A percentile compares a stretch with the other conserved stretches of the same genome.
Conservation (phyloP, 441 rosid genomes). For the Populus hybrid region DNA sequence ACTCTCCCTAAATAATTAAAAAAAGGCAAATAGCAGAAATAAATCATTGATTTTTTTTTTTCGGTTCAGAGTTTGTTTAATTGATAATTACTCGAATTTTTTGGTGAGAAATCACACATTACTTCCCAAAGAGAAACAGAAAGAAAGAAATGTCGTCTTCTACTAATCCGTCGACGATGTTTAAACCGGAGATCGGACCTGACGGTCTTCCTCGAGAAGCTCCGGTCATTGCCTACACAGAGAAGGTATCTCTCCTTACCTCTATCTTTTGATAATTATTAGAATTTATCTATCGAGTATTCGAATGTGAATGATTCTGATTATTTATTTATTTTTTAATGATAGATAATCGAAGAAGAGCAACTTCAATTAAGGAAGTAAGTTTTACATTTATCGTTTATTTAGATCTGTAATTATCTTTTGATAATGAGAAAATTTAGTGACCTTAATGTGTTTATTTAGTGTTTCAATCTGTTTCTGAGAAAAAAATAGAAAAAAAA, state of each 20-base stretch:
- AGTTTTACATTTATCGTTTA: slow-evolving; percentile 13
- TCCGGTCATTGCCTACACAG: slow-evolving; percentile 83
- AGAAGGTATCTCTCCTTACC: slow-evolving; percentile 43
- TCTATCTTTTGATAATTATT: not conserved
- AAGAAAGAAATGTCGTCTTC: slow-evolving; percentile 18
- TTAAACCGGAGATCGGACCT: slow-evolving; percentile 78
- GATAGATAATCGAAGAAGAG: slow-evolving; percentile 83
- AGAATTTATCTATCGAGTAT: not conserved
- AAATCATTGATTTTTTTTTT: too few relatives aligned
- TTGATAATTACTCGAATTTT: too few relatives aligned
- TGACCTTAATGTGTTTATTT: not conserved
- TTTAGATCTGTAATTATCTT: slow-evolving; percentile 2
- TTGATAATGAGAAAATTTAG: not conserved
- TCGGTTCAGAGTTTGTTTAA: too few relatives aligned
- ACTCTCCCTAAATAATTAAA: too few relatives aligned
- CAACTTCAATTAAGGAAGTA: slow-evolving; percentile 85
- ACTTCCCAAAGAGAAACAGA: not conserved
- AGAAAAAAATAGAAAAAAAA: not conserved
- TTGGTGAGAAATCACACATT: not conserved
- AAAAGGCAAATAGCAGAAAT: too few relatives aligned
- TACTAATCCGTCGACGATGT: slow-evolving; percentile 40
- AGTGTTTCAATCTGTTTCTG: not conserved
- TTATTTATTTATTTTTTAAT: slow-evolving; percentile 10
- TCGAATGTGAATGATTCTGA: not conserved
- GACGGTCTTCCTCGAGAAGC: slow-evolving; percentile 85